A percentile compares a stretch with the other conserved stretches of the same genome.
Conservation (phyloP, 1,284 basidiomycete genomes). For the Cryptococcus neoformans region DNA sequence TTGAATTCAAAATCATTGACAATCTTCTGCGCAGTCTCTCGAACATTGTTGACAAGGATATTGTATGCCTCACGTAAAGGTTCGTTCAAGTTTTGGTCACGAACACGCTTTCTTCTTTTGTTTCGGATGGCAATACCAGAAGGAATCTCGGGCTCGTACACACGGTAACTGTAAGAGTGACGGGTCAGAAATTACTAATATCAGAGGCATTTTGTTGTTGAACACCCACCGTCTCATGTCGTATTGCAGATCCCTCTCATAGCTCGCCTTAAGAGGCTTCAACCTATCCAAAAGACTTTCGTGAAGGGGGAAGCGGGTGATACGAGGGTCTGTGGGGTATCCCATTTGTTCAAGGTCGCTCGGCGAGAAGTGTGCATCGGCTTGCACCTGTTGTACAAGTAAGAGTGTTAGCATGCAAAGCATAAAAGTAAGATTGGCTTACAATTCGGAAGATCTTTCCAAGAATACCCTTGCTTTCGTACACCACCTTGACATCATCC, state of each 20-base stretch:
- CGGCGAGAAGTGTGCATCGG: conserved; percentile 31
- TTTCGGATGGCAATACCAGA: conserved; percentile 37
- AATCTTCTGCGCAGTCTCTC: conserved; percentile 18
- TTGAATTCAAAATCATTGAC: conserved; percentile 17
- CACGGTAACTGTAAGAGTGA: conserved; percentile 24
- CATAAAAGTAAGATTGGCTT: not conserved
- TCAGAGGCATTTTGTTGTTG: no score
- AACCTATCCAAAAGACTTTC: conserved; percentile 25
- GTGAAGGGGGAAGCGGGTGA: conserved; percentile 23
- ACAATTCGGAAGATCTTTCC: conserved; percentile 44
- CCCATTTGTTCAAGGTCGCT: conserved; percentile 21
- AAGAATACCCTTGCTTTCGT: conserved; percentile 36
- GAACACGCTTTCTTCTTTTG: conserved; percentile 31
- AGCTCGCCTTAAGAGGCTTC: conserved; percentile 31
- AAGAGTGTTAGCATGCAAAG: not conserved
- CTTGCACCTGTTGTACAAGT: conserved; percentile 22
- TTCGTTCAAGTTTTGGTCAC: conserved; percentile 39
- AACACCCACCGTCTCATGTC: conserved; percentile 31
- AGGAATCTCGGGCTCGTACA: conserved; percentile 37
- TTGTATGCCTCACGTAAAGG: conserved; percentile 32
- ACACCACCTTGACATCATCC: conserved; percentile 24
- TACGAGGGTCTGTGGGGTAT: conserved; percentile 23
- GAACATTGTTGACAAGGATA: conserved; percentile 17
- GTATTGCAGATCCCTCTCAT: conserved; percentile 33
- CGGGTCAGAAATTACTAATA: not conserved